Conservation (phyloP, 371 early-diverging fungal species). For the Mucor racemosus region DNA sequence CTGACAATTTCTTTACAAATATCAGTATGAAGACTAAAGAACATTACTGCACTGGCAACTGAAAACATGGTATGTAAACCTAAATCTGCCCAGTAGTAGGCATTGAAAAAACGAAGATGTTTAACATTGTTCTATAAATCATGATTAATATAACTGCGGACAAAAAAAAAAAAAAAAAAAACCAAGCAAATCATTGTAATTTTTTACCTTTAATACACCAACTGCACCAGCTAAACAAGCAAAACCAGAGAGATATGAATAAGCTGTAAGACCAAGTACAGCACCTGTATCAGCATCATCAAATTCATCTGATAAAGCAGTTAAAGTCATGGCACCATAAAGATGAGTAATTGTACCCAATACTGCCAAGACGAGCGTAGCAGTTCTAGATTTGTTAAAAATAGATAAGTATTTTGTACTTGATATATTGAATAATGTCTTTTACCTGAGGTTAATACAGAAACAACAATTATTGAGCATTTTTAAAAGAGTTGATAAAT, state of each 20-base stretch:
- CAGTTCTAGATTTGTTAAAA: constrained; percentile 32
- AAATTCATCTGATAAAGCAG: constrained; percentile 37
- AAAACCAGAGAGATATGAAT: constrained; percentile 43
- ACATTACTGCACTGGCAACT: constrained; percentile 37
- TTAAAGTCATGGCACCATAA: constrained; percentile 38
- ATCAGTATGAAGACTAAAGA: constrained; percentile 41
- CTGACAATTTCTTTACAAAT: constrained; percentile 43
- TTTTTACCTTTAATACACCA: constrained; percentile 48
- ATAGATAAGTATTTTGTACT: not conserved
- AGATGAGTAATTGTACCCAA: constrained; percentile 43
- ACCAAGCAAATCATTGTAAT: not conserved
- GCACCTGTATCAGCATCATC: constrained; percentile 36
- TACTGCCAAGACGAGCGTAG: constrained; percentile 41
- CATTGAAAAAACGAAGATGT: constrained; percentile 42
- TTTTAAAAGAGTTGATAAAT: constrained; percentile 4
- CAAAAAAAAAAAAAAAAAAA: not conserved
- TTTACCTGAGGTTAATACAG: constrained; percentile 41
- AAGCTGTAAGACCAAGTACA: constrained; percentile 41
- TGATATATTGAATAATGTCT: too few species aligned
- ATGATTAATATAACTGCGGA: constrained; percentile 5
- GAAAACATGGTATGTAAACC: constrained; percentile 48
- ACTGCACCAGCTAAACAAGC: constrained; percentile 46
- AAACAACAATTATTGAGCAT: constrained; percentile 49
- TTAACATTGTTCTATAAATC: constrained; percentile 43
- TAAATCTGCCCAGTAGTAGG: constrained; percentile 49